Conservation (phyloP, 768 basidiomycete genomes). For the Lactifluus hygrophoroides region DNA sequence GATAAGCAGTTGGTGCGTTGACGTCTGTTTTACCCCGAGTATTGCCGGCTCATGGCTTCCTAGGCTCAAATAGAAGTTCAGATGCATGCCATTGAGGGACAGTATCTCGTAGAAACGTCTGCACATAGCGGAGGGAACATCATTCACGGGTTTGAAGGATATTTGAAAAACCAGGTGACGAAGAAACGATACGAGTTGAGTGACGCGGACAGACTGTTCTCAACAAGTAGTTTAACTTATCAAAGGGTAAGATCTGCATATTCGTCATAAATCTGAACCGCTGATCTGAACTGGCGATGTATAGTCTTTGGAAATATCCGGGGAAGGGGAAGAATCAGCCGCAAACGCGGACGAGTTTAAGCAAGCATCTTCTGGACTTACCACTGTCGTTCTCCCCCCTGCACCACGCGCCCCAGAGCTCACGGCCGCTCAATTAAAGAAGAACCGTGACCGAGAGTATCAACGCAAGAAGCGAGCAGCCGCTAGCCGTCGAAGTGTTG, state of each 20-base stretch:
- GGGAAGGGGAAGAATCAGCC: slow-evolving; percentile 55
- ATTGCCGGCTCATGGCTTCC: background rate
- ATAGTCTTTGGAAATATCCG: slow-evolving; percentile 68
- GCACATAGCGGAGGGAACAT: slow-evolving; percentile 77
- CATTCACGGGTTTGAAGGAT: slow-evolving; percentile 80
- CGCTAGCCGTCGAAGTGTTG: slow-evolving; percentile 52
- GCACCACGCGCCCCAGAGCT: slow-evolving; percentile 61
- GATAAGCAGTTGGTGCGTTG: slow-evolving; percentile 68
- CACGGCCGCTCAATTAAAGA: slow-evolving; percentile 65
- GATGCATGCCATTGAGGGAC: slow-evolving; percentile 68
- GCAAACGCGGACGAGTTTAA: slow-evolving; percentile 63
- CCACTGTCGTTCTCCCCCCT: slow-evolving; percentile 70
- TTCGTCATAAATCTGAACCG: background rate
- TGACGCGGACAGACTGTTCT: slow-evolving; percentile 75
- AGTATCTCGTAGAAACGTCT: slow-evolving; percentile 71
- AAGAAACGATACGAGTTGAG: slow-evolving; percentile 68
- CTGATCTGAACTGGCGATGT: slow-evolving; percentile 7
- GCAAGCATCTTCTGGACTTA: slow-evolving; percentile 61
- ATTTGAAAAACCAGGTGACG: slow-evolving; percentile 68
- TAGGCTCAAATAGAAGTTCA: slow-evolving; percentile 73
- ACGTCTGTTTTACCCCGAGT: background rate
- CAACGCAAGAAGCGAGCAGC: slow-evolving; percentile 67
- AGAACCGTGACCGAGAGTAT: slow-evolving; percentile 71
- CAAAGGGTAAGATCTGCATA: slow-evolving; percentile 46
- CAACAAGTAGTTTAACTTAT: slow-evolving; percentile 69